phyloP scores from a whole-genome alignment of 2,329 filamentous ascomycete genomes.

The Shiraia bambusicola region DNA sequence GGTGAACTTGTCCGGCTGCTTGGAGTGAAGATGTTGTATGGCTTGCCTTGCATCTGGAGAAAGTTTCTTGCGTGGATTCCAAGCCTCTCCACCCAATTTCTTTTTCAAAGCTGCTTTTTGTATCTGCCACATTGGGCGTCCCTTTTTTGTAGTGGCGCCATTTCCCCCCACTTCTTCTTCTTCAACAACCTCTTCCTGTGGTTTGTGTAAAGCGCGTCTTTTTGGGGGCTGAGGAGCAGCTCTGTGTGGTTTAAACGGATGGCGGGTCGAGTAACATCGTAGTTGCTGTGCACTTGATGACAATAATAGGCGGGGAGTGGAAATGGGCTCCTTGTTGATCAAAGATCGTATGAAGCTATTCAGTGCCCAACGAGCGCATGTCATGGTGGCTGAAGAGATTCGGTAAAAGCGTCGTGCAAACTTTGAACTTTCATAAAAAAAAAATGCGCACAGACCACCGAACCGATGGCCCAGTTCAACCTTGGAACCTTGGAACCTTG shows the following conservation, averaged over 20 bases:
- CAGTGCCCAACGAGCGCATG: slow-evolving; percentile 27
- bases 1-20: slow-evolving; percentile 76
- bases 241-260: slow-evolving; percentile 1
- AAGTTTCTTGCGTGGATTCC: slow-evolving; percentile 80
- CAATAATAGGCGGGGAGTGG: slow-evolving; percentile 6
- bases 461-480: not conserved
- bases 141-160: not conserved
- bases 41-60: slow-evolving; percentile 92
- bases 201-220: no score
- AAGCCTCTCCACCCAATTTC: slow-evolving; percentile 76
- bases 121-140: slow-evolving; percentile 64
- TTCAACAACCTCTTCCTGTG: slow-evolving; percentile 2
- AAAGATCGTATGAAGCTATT: slow-evolving; percentile 25
- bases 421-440: slow-evolving; percentile 10
- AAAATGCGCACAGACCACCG: slow-evolving; percentile 17
- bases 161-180: slow-evolving; percentile 8
- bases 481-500: no score
- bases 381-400: slow-evolving; percentile 22
- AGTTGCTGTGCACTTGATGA: slow-evolving; percentile 8
- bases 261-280: slow-evolving; percentile 19
- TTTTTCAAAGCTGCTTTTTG: slow-evolving; percentile 73
- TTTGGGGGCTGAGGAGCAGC: not conserved
- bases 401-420: slow-evolving; percentile 1
- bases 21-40: slow-evolving; percentile 77
- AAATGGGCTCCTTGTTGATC: slow-evolving; percentile 1